phyloP scores from a whole-genome alignment of 257 asterid species.

The Schizonepeta tenuifolia region DNA sequence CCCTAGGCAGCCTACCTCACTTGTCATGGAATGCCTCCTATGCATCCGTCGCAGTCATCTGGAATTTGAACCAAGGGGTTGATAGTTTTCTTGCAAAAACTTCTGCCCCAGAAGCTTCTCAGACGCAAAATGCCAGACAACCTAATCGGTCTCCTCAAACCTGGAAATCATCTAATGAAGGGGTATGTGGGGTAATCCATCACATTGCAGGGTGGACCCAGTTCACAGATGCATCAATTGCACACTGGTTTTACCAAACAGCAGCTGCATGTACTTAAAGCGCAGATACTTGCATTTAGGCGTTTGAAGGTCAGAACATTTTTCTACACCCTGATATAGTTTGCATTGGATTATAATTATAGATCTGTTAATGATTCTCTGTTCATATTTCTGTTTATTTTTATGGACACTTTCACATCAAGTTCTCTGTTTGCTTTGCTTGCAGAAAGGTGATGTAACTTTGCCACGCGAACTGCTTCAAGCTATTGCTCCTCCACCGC shows the following conservation, averaged over 20 bases:
- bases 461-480: constrained; percentile 94
- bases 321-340: constrained; percentile 15
- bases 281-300: constrained; percentile 98
- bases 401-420: constrained; percentile 6
- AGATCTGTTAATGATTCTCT: constrained; percentile 18
- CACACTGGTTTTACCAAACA: constrained; percentile 84
- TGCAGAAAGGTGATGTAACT: constrained; percentile 89
- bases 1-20: constrained; percentile 65
- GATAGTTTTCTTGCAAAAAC: constrained; percentile 60
- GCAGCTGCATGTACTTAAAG: constrained; percentile 95
- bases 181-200: constrained; percentile 57
- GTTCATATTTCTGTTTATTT: constrained; percentile 19
- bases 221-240: constrained; percentile 51
- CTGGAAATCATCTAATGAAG: constrained; percentile 64
- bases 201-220: constrained; percentile 59
- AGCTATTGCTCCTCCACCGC: constrained; percentile 85
- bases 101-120: constrained; percentile 58
- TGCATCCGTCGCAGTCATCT: constrained; percentile 54
- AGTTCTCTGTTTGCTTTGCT: constrained; percentile 37
- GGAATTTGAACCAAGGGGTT: constrained; percentile 64
- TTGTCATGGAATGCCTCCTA: constrained; percentile 66
- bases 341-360: constrained; percentile 26
- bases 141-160: constrained; percentile 61
- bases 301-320: constrained; percentile 80
- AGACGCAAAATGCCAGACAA: constrained; percentile 61